Evolutionary conservation across 164 flowering plant species (phyloP).

Genomic region (Magnolia changhungtana): DNA sequence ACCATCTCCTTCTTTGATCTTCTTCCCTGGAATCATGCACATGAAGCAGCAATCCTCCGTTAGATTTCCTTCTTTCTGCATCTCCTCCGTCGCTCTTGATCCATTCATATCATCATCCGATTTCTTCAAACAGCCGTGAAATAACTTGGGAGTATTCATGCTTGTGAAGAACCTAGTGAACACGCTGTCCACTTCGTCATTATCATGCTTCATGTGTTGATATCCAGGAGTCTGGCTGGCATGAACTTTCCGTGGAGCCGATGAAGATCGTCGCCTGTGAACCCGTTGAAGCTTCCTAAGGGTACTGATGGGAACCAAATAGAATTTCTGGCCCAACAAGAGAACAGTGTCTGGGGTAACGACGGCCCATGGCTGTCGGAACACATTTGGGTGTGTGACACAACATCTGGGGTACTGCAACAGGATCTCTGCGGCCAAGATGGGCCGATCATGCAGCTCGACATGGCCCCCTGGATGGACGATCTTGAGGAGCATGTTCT

Average conservation of each 20-base stretch:
- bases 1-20: slow-evolving; percentile 6
- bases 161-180: slow-evolving; percentile 25
- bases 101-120: background rate
- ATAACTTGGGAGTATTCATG: slow-evolving; percentile 4
- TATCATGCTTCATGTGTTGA: background rate
- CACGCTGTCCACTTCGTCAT: slow-evolving; percentile 1
- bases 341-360: slow-evolving; percentile 46
- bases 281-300: slow-evolving; percentile 41
- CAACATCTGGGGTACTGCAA: slow-evolving; percentile 52
- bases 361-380: slow-evolving; percentile 49
- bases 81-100: background rate
- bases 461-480: slow-evolving; percentile 69
- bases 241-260: background rate
- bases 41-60: background rate
- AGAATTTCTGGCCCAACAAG: slow-evolving; percentile 47
- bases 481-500: slow-evolving; percentile 46
- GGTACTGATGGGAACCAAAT: slow-evolving; percentile 53
- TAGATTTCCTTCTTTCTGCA: background rate
- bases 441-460: slow-evolving; percentile 60
- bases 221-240: background rate
- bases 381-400: slow-evolving; percentile 48
- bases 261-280: slow-evolving; percentile 12
- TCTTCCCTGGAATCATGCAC: slow-evolving; percentile 19
- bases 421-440: slow-evolving; percentile 49
- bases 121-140: slow-evolving; percentile 9